Evolutionary conservation across 1,284 basidiomycete genomes (phyloP).

Genomic region (Austroboletus niveus): DNA sequence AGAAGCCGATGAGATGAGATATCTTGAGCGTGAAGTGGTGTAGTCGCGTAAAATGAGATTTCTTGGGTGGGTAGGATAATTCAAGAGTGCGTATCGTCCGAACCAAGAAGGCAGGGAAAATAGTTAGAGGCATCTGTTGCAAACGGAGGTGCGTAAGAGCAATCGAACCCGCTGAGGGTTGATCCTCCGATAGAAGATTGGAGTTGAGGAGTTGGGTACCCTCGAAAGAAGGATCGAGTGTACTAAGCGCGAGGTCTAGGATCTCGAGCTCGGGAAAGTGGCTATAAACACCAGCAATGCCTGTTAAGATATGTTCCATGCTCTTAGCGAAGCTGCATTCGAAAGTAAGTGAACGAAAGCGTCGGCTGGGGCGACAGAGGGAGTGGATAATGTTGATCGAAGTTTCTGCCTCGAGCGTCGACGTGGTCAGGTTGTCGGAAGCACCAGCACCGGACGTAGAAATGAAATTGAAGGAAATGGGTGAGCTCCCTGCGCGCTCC

Average conservation of each 20-base stretch:
- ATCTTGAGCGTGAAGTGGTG: slow-evolving; percentile 33
- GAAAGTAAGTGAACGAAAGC: slow-evolving; percentile 37
- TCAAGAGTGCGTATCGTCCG: slow-evolving; percentile 40
- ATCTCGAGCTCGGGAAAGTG: slow-evolving; percentile 33
- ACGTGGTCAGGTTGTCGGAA: slow-evolving; percentile 1
- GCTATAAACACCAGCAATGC: slow-evolving; percentile 17
- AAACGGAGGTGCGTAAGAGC: slow-evolving; percentile 38
- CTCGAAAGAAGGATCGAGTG: slow-evolving; percentile 24
- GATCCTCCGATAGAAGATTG: slow-evolving; percentile 20
- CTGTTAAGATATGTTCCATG: slow-evolving; percentile 26
- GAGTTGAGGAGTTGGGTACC: slow-evolving; percentile 24
- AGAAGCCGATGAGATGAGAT: slow-evolving; percentile 37
- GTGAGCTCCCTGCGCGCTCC: slow-evolving; percentile 34
- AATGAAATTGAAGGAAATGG: slow-evolving; percentile 38
- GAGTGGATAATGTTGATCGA: slow-evolving; percentile 20
- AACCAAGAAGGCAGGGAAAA: slow-evolving; percentile 36
- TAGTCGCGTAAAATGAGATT: slow-evolving; percentile 17
- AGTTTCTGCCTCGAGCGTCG: slow-evolving; percentile 19
- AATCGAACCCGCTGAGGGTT: slow-evolving; percentile 7
- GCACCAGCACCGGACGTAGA: slow-evolving; percentile 12
- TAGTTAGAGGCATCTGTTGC: slow-evolving; percentile 39
- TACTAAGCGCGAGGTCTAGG: slow-evolving; percentile 35
- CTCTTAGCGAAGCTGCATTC: slow-evolving; percentile 30
- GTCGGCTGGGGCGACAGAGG: slow-evolving; percentile 25
- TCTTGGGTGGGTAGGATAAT: slow-evolving; percentile 37